Evolutionary conservation across 1,284 basidiomycete species (phyloP).

Genomic region (Hemileia vastatrix): DNA sequence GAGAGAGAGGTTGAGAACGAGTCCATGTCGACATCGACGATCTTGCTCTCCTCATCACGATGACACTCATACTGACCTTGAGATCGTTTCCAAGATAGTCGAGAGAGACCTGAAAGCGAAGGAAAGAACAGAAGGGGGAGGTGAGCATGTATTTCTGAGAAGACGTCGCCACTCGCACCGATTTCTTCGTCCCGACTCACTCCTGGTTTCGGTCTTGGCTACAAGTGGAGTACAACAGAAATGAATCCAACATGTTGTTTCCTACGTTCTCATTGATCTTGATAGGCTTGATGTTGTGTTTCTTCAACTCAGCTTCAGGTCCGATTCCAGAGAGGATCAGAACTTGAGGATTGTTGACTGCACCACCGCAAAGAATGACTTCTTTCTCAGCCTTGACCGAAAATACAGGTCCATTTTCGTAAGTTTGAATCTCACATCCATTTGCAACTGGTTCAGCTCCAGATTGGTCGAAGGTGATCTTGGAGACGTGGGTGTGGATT

Average conservation of each 20-base stretch:
- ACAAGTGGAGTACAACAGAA: background rate
- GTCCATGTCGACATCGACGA: slow-evolving; percentile 31
- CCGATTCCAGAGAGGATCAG: slow-evolving; percentile 63
- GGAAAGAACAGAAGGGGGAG: background rate
- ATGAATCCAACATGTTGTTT: slow-evolving; percentile 52
- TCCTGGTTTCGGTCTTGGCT: background rate
- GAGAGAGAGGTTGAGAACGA: background rate
- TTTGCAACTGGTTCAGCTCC: slow-evolving; percentile 29
- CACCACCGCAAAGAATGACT: slow-evolving; percentile 39
- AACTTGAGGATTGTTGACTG: slow-evolving; percentile 50
- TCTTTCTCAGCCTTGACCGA: slow-evolving; percentile 38
- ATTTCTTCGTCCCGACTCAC: too few relatives aligned
- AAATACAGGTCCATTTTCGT: slow-evolving; percentile 31
- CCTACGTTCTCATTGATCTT: slow-evolving; percentile 56
- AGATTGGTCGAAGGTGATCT: slow-evolving; percentile 28
- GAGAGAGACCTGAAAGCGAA: background rate
- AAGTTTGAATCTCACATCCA: slow-evolving; percentile 32
- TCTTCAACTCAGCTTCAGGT: slow-evolving; percentile 51
- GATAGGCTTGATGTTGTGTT: slow-evolving; percentile 51
- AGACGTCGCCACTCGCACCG: too few relatives aligned
- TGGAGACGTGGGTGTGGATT: slow-evolving; percentile 32
- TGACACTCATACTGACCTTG: slow-evolving; percentile 2
- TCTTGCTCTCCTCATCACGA: background rate
- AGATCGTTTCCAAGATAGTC: background rate
- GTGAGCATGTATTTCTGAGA: slow-evolving; percentile 47